These are phyloP conservation scores for Pleurozium schreberi DNA, from an alignment of 225 moss, liverwort and hornwort genomes.

Conservation along the genomic window DNA sequence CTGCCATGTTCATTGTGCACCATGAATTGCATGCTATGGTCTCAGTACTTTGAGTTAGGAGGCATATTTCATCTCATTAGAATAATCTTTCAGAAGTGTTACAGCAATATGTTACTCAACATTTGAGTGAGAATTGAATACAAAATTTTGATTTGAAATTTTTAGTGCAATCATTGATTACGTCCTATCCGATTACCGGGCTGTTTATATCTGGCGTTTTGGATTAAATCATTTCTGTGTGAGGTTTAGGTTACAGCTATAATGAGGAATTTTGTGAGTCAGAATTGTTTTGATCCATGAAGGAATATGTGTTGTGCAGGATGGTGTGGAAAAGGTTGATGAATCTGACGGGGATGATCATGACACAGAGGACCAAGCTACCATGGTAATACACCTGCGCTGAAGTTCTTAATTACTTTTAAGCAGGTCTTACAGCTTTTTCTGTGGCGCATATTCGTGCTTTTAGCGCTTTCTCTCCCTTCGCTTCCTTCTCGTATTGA, in stretches of 20 bases:
- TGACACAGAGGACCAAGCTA: constrained; percentile 23
- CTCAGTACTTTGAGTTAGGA: neutral
- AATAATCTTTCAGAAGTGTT: neutral
- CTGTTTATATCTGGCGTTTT: neutral
- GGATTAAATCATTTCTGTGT: neutral
- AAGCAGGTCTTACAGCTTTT: neutral
- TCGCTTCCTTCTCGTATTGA: neutral
- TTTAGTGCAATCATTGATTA: neutral
- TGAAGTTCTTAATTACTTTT: neutral
- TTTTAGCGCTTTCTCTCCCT: neutral
- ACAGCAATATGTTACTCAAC: no score
- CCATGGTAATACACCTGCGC: constrained; percentile 5
- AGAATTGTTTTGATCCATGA: neutral
- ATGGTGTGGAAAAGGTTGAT: constrained; percentile 1
- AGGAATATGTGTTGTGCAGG: neutral
- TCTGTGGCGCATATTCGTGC: neutral
- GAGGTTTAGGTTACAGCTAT: neutral
- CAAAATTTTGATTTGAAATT: neutral
- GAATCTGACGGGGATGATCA: neutral
- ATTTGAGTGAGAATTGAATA: neutral
- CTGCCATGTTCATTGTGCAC: neutral
- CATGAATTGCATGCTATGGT: neutral
- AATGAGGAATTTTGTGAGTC: neutral
- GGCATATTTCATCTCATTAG: neutral
- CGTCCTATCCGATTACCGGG: neutral